A percentile compares a stretch with the other conserved stretches of the same genome.
phyloP scores from a whole-genome alignment of 2,329 filamentous ascomycete species.

The Aspergillus aculeatus region DNA sequence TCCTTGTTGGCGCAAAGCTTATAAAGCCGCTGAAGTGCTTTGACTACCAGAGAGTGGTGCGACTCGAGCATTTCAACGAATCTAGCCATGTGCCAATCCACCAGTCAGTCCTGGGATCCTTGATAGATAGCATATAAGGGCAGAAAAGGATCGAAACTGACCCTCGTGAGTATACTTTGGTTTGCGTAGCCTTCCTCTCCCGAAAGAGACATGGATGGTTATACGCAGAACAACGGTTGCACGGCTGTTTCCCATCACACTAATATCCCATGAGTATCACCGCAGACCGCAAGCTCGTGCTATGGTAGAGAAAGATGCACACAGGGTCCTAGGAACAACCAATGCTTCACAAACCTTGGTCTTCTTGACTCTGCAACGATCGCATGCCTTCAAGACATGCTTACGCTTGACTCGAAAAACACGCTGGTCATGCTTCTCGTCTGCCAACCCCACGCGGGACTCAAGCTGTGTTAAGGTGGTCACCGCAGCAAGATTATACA shows the following conservation, averaged over 20 bases:
- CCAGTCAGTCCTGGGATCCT: conserved; percentile 1
- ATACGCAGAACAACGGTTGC: conserved; percentile 44
- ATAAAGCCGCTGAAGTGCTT: conserved; percentile 44
- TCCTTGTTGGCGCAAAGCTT: conserved; percentile 44
- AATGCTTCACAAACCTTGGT: conserved; percentile 39
- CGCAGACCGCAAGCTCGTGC: conserved; percentile 3
- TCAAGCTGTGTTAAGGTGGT: conserved; percentile 34
- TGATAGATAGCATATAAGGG: neutral
- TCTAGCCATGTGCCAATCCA: conserved; percentile 21
- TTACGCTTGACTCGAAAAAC: conserved; percentile 46
- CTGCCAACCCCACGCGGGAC: conserved; percentile 26
- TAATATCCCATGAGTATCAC: conserved; percentile 22
- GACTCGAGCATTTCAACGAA: conserved; percentile 48
- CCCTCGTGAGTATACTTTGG: conserved; percentile 47
- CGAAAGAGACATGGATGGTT: conserved; percentile 47
- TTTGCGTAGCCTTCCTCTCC: conserved; percentile 45
- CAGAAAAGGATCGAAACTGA: conserved; percentile 21
- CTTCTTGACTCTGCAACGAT: conserved; percentile 48
- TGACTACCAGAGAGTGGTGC: conserved; percentile 44
- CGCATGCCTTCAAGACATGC: conserved; percentile 46
- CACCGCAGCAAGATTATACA: conserved; percentile 34
- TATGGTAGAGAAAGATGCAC: conserved; percentile 3
- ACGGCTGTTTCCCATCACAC: conserved; percentile 48
- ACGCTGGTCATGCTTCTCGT: conserved; percentile 40
- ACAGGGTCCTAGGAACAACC: conserved; percentile 2